Evolutionary conservation across 129 eudicot species (phyloP).

Genomic region (Flaveria robusta): DNA sequence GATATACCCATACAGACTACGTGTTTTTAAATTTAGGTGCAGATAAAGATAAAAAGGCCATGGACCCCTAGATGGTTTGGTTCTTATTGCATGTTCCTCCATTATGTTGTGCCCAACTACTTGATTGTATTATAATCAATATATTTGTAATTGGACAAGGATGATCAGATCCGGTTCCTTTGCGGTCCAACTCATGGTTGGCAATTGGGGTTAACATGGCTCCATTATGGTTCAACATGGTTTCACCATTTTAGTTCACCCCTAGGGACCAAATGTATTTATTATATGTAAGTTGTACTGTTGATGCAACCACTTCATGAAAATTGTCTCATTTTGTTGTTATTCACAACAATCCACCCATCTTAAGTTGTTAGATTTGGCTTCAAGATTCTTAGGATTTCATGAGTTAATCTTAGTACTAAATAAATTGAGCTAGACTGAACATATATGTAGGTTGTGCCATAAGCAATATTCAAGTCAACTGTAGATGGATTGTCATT

Average conservation of each 20-base stretch:
- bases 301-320: constrained; percentile 31
- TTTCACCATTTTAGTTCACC: constrained; percentile 27
- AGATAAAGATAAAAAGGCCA: constrained; percentile 29
- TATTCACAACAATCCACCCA: constrained; percentile 15
- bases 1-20: too few relatives aligned
- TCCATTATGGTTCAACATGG: constrained; percentile 19
- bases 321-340: constrained; percentile 22
- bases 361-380: constrained; percentile 8
- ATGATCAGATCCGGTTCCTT: constrained; percentile 20
- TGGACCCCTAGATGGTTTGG: constrained; percentile 44
- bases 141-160: constrained; percentile 8
- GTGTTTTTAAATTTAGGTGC: background rate
- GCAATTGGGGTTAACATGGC: constrained; percentile 23
- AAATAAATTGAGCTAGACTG: background rate
- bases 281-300: constrained; percentile 27
- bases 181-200: constrained; percentile 37
- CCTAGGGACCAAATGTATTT: constrained; percentile 24
- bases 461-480: constrained; percentile 38
- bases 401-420: background rate
- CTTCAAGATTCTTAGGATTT: background rate
- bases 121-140: constrained; percentile 34
- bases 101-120: constrained; percentile 40
- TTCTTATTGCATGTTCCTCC: constrained; percentile 35
- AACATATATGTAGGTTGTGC: constrained; percentile 13
- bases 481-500: constrained; percentile 28